Percentiles rank a stretch among this genome's conserved stretches.
These are phyloP conservation scores for Canavalia ensiformis DNA, from an alignment of 306 rosid genomes.

Conservation along the genomic window DNA sequence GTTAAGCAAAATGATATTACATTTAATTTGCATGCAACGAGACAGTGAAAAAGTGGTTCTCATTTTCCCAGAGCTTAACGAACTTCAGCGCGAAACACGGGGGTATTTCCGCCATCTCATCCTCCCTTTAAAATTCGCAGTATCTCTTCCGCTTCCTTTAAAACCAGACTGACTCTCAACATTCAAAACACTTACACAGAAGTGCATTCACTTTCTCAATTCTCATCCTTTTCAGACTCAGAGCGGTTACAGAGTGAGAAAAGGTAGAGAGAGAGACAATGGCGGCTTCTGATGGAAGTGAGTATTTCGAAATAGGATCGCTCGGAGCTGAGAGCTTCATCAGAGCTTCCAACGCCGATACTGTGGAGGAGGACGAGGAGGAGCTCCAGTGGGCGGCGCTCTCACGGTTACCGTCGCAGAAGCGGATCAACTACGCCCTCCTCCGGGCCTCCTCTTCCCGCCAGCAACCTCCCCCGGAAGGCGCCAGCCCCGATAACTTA, in stretches of 20 bases:
- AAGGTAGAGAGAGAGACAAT: slow-evolving; percentile 16
- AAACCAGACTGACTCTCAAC: neutral
- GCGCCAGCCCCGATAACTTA: slow-evolving; percentile 21
- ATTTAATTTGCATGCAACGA: neutral
- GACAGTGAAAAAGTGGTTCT: neutral
- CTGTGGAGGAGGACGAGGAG: slow-evolving; percentile 68
- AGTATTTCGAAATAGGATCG: slow-evolving; percentile 62
- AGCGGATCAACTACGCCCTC: slow-evolving; percentile 64
- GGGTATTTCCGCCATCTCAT: slow-evolving; percentile 36
- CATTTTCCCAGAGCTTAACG: neutral
- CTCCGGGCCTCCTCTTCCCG: slow-evolving; percentile 49
- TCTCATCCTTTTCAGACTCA: neutral
- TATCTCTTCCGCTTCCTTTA: neutral
- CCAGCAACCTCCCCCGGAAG: neutral
- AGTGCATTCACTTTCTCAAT: too few relatives aligned
- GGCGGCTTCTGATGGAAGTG: slow-evolving; percentile 93
- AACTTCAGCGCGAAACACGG: neutral
- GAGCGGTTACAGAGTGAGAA: neutral
- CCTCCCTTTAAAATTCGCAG: slow-evolving; percentile 12
- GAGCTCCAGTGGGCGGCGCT: slow-evolving; percentile 87
- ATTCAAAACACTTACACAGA: neutral
- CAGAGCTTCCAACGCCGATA: slow-evolving; percentile 74
- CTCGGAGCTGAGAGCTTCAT: slow-evolving; percentile 51
- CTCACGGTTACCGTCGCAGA: slow-evolving; percentile 67
- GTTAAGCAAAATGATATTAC: neutral